A percentile compares a stretch with the other conserved stretches of the same genome.
These are phyloP conservation scores for Sphaceloma murrayae DNA, from an alignment of 2,329 filamentous ascomycete genomes.

Conservation along the genomic window DNA sequence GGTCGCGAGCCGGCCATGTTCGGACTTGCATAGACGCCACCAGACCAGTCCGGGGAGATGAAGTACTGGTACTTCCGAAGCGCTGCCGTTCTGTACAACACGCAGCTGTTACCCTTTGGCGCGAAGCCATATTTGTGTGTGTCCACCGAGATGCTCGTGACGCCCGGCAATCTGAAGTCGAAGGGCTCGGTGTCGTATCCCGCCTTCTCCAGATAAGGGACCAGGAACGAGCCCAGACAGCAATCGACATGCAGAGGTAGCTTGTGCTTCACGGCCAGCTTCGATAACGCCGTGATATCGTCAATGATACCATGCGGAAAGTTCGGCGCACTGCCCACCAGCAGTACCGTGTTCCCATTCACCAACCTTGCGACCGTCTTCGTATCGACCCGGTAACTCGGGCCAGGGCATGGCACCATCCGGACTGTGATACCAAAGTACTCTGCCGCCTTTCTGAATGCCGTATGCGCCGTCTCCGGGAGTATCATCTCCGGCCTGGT, in stretches of 20 bases:
- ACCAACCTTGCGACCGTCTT: conserved; percentile 70
- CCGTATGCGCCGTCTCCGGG: conserved; percentile 87
- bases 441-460: conserved; percentile 86
- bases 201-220: conserved; percentile 85
- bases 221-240: conserved; percentile 89
- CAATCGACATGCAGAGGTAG: conserved; percentile 93
- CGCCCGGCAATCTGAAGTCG: conserved; percentile 87
- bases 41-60: conserved; percentile 86
- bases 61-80: conserved; percentile 92
- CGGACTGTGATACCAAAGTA: conserved; percentile 98
- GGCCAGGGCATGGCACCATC: conserved; percentile 75
- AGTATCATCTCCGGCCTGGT: conserved; percentile 97
- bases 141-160: conserved; percentile 91
- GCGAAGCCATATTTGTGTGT: conserved; percentile 99
- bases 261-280: conserved; percentile 66
- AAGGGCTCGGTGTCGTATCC: conserved; percentile 83
- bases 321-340: conserved; percentile 92
- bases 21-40: conserved; percentile 90
- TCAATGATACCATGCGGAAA: conserved; percentile 98
- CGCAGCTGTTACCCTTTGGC: conserved; percentile 90
- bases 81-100: conserved; percentile 73
- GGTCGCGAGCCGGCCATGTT: conserved; percentile 85
- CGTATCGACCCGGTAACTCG: conserved; percentile 74
- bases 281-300: conserved; percentile 77
- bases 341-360: conserved; percentile 85